phyloP scores from a whole-genome alignment of 768 basidiomycete species.

The Sarcomyxa edulis region DNA sequence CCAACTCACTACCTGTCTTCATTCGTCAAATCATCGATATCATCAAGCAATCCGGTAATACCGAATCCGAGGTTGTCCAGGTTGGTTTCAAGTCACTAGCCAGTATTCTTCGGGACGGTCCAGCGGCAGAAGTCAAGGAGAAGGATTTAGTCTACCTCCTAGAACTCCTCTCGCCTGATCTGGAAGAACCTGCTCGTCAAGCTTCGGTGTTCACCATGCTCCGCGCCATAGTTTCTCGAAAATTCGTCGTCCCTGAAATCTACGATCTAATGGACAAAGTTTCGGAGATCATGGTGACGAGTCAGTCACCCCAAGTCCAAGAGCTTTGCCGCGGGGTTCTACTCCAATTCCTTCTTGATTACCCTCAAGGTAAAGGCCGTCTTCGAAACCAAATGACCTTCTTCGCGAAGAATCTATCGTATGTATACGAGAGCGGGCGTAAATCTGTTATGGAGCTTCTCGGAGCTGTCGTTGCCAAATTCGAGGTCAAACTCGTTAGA shows the following conservation, averaged over 20 bases:
- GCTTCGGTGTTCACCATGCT: constrained; percentile 83
- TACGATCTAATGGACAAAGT: constrained; percentile 96
- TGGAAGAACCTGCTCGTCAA: constrained; percentile 87
- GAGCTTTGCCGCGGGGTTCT: constrained; percentile 86
- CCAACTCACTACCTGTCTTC: constrained; percentile 75
- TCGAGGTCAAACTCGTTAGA: constrained; percentile 62
- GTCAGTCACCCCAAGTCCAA: constrained; percentile 85
- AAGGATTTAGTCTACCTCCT: constrained; percentile 85
- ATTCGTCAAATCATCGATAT: constrained; percentile 80
- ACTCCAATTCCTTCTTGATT: constrained; percentile 93
- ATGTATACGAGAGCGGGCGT: constrained; percentile 85
- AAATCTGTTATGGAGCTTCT: constrained; percentile 93
- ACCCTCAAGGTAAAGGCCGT: constrained; percentile 92
- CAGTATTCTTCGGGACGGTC: constrained; percentile 84
- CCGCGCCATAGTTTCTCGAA: constrained; percentile 84
- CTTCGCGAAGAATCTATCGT: constrained; percentile 88
- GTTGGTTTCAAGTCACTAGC: constrained; percentile 84
- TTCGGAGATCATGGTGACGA: constrained; percentile 89
- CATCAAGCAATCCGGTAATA: constrained; percentile 76
- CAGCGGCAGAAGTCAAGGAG: constrained; percentile 77
- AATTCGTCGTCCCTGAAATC: constrained; percentile 92
- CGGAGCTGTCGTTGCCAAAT: constrained; percentile 79
- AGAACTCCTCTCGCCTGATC: constrained; percentile 79
- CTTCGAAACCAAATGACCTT: constrained; percentile 86
- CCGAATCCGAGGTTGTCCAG: constrained; percentile 88